Percentiles rank a stretch among this genome's conserved stretches.
These are phyloP conservation scores for Ophiostoma pallidulum DNA, from an alignment of 2,329 filamentous ascomycete genomes.

Conservation along the genomic window DNA sequence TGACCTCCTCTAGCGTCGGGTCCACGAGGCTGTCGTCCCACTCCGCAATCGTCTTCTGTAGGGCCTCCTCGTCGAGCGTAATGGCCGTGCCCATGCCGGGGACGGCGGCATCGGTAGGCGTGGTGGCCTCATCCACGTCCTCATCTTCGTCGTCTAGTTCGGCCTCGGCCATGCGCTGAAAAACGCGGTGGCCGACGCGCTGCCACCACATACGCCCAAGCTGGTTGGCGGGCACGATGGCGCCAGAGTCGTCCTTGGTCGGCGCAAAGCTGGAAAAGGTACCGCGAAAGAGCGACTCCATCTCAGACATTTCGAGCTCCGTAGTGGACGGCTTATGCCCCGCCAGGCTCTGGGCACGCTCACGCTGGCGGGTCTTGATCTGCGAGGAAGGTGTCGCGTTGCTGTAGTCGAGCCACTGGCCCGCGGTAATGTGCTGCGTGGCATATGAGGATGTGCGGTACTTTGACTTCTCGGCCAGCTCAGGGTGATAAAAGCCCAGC, in stretches of 20 bases:
- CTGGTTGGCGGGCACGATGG: slow-evolving; percentile 57
- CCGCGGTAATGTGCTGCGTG: slow-evolving; percentile 54
- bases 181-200: slow-evolving; percentile 54
- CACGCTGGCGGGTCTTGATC: slow-evolving; percentile 55
- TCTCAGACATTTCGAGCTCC: slow-evolving; percentile 53
- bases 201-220: slow-evolving; percentile 71
- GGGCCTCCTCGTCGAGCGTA: slow-evolving; percentile 38
- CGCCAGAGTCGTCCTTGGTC: slow-evolving; percentile 61
- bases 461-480: slow-evolving; percentile 41
- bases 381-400: slow-evolving; percentile 49
- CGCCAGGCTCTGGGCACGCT: slow-evolving; percentile 59
- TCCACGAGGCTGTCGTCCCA: slow-evolving; percentile 51
- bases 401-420: slow-evolving; percentile 62
- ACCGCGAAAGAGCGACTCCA: slow-evolving; percentile 65
- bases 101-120: slow-evolving; percentile 15
- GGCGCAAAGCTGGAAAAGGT: slow-evolving; percentile 76
- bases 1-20: slow-evolving; percentile 44
- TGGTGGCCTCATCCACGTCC: slow-evolving; percentile 27
- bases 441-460: slow-evolving; percentile 53
- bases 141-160: slow-evolving; percentile 31
- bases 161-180: slow-evolving; percentile 53
- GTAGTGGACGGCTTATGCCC: slow-evolving; percentile 47
- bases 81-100: not conserved
- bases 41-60: slow-evolving; percentile 46
- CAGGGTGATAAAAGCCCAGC: slow-evolving; percentile 28